A percentile compares a stretch with the other conserved stretches of the same genome.
These are phyloP conservation scores for Peronospora belbahrii DNA, from an alignment of 352 stramenopile species.

Conservation along the genomic window DNA sequence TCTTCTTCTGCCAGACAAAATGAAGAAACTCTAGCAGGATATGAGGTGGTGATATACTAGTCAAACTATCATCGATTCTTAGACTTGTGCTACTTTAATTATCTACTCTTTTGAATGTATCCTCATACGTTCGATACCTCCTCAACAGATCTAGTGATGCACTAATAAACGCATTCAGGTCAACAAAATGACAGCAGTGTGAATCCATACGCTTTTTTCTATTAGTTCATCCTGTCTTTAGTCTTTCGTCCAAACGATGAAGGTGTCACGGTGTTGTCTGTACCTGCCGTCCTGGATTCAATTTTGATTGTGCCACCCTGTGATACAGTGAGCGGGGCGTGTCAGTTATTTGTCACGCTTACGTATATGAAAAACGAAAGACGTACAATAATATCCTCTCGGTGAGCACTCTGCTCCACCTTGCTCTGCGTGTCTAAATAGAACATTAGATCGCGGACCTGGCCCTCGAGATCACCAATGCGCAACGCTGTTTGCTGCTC, in stretches of 20 bases:
- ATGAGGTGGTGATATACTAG: too few relatives aligned
- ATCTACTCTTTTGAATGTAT: too few relatives aligned
- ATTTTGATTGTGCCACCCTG: constrained; percentile 71
- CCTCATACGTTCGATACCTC: too few relatives aligned
- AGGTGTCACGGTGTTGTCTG: constrained; percentile 7
- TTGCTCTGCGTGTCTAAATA: constrained; percentile 86
- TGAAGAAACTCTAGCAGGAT: too few relatives aligned
- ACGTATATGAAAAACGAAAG: not conserved
- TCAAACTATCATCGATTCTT: too few relatives aligned
- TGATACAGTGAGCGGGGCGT: not conserved
- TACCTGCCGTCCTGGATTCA: constrained; percentile 30
- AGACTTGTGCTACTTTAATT: too few relatives aligned
- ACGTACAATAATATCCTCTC: constrained; percentile 72
- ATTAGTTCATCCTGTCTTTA: constrained; percentile 23
- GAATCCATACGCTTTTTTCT: constrained; percentile 6
- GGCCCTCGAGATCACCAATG: constrained; percentile 70
- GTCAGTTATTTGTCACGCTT: not conserved
- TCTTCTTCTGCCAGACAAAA: too few relatives aligned
- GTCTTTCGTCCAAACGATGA: constrained; percentile 19
- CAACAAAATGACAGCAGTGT: too few relatives aligned
- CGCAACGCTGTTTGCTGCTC: constrained; percentile 55
- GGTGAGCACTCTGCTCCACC: constrained; percentile 68
- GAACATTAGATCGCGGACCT: constrained; percentile 87
- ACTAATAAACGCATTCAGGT: too few relatives aligned
- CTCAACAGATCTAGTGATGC: too few relatives aligned